Conservation (phyloP, 2,329 filamentous ascomycete genomes). For the Cladorrhinum sp. region DNA sequence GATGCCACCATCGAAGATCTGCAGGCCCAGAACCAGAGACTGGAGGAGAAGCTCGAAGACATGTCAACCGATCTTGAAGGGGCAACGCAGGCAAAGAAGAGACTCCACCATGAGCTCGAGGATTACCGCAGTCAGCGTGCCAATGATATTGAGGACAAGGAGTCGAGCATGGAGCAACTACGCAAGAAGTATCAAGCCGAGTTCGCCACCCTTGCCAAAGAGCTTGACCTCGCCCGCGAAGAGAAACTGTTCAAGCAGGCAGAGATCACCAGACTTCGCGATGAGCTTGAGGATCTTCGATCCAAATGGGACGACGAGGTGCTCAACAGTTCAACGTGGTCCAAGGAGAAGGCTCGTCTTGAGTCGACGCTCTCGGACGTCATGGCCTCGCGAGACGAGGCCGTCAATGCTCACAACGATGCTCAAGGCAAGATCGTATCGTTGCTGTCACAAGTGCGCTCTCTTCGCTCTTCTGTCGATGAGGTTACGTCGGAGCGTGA, state of each 20-base stretch:
- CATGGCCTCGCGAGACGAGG: constrained; percentile 88
- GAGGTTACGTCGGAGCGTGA: constrained; percentile 85
- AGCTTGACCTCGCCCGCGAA: constrained; percentile 90
- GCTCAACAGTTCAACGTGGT: constrained; percentile 95
- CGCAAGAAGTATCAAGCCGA: constrained; percentile 96
- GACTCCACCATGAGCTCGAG: constrained; percentile 93
- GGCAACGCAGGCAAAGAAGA: constrained; percentile 84
- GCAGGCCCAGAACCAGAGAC: constrained; percentile 81
- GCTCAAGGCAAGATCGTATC: constrained; percentile 91
- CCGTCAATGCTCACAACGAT: constrained; percentile 88
- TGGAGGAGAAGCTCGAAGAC: constrained; percentile 90
- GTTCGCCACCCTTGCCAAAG: constrained; percentile 82
- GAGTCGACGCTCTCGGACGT: constrained; percentile 88
- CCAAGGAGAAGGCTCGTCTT: constrained; percentile 91
- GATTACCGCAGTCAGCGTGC: constrained; percentile 94
- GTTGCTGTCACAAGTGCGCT: constrained; percentile 83
- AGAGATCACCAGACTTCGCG: constrained; percentile 83
- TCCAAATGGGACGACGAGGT: constrained; percentile 99
- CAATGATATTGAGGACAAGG: constrained; percentile 96
- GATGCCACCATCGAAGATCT: constrained; percentile 84
- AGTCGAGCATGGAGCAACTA: constrained; percentile 93
- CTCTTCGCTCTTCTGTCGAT: constrained; percentile 78
- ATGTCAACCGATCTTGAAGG: constrained; percentile 84
- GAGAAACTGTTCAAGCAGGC: constrained; percentile 81
- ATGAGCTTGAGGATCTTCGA: constrained; percentile 90